phyloP scores from a whole-genome alignment of 1,139 yeast genomes.

The Lodderomyces margitis region DNA sequence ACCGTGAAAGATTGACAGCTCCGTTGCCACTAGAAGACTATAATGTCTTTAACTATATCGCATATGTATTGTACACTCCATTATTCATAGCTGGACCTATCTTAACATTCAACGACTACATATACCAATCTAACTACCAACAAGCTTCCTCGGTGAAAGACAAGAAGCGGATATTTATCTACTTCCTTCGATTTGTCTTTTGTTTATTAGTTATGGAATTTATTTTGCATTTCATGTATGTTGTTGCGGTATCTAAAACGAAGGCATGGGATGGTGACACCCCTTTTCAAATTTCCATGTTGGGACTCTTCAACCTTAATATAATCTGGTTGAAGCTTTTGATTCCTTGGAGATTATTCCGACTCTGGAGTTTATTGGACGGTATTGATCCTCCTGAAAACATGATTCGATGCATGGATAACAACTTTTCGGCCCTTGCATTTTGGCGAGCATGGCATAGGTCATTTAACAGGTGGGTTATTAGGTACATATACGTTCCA shows the following conservation, averaged over 20 bases:
- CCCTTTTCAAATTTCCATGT: conserved; percentile 92
- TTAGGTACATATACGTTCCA: conserved; percentile 81
- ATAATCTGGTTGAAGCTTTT: conserved; percentile 89
- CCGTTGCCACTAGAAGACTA: conserved; percentile 65
- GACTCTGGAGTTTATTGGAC: conserved; percentile 89
- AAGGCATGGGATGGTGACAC: conserved; percentile 89
- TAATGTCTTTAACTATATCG: conserved; percentile 58
- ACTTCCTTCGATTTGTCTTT: conserved; percentile 64
- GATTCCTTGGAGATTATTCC: conserved; percentile 93
- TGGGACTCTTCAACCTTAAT: conserved; percentile 85
- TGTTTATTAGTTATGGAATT: conserved; percentile 88
- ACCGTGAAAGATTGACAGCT: conserved; percentile 65
- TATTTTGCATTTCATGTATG: conserved; percentile 82
- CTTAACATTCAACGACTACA: conserved; percentile 85
- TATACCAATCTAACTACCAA: conserved; percentile 61
- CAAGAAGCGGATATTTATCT: conserved; percentile 51
- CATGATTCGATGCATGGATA: conserved; percentile 94
- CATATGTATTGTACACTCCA: conserved; percentile 84
- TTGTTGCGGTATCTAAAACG: conserved; percentile 85
- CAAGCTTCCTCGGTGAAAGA: conserved; percentile 41
- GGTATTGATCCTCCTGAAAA: conserved; percentile 97
- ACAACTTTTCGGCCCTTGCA: conserved; percentile 86
- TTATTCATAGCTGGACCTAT: conserved; percentile 94
- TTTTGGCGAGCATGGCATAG: conserved; percentile 99
- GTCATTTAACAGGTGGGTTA: conserved; percentile 86